phyloP scores from a whole-genome alignment of 1,139 yeast genomes.

The Saccharomyces hybrid region DNA sequence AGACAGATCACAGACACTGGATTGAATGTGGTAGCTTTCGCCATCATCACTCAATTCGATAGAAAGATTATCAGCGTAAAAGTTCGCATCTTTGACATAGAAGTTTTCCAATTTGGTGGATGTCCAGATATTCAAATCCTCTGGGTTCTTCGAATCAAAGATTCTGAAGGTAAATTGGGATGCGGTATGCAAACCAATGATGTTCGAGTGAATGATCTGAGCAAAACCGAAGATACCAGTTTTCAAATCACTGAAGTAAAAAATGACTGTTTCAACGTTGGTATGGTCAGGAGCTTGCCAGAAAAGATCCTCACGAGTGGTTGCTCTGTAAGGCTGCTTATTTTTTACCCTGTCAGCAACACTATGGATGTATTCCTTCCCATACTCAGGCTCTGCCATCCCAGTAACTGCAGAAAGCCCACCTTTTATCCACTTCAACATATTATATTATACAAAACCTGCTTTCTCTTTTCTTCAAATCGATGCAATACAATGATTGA shows the following conservation, averaged over 20 bases:
- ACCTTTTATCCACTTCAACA: conserved; percentile 84
- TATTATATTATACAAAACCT: background rate
- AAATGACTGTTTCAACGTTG: conserved; percentile 91
- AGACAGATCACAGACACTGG: conserved; percentile 64
- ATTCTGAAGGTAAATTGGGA: conserved; percentile 92
- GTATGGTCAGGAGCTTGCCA: conserved; percentile 76
- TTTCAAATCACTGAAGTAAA: conserved; percentile 64
- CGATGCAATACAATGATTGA: background rate
- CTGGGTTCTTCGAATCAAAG: conserved; percentile 38
- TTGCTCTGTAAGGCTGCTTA: conserved; percentile 47
- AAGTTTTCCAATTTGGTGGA: conserved; percentile 83
- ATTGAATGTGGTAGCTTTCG: conserved; percentile 50
- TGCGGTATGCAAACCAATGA: conserved; percentile 85
- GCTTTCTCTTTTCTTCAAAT: background rate
- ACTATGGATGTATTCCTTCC: conserved; percentile 85
- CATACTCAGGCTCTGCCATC: conserved; percentile 94
- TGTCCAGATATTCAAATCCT: conserved; percentile 55
- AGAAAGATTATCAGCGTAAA: conserved; percentile 63
- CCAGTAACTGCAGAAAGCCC: conserved; percentile 92
- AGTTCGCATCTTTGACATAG: conserved; percentile 67
- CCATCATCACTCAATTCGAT: conserved; percentile 55
- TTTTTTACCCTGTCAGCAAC: conserved; percentile 54
- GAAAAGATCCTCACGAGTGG: conserved; percentile 56
- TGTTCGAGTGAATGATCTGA: conserved; percentile 87
- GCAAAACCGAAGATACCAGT: conserved; percentile 76